Evolutionary conservation across 352 stramenopile species (phyloP), one percentile per base, ranked within the genome.

Genomic region (Pythium aphanidermatum): DNA sequence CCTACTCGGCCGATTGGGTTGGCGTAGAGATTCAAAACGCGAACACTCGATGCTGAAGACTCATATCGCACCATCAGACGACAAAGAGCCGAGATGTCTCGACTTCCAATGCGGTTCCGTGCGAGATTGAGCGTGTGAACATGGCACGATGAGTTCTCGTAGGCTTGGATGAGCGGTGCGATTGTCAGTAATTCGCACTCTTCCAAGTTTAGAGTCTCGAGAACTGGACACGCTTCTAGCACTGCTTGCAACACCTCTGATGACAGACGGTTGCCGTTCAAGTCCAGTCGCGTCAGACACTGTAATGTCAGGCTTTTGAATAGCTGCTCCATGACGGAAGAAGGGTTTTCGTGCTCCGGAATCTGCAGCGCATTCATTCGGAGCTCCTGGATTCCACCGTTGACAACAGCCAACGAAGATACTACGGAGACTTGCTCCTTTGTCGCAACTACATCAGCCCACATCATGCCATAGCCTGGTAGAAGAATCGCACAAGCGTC

Each of bases 121-220:
- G 55, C 40, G 13, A 70, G 36, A 21, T 78, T 62, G 3, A 83
- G 51, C 9, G 51, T 57, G 26, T 52, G 24, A 4, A 83, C 41
- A 5, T 26, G 33, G 26, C 63, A 77, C 5, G 34, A 21, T 1
- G 40, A 50, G 9, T 16, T 4, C 14, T 37, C 29, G 46, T 70
- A 74, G 2, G 46, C 53, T 3, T 42, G 38, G 5, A 68, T 43
- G 11, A 83, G 51, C 37, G 63, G 39, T 11, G 17, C 17, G 16
- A 80, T 67, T 14, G 58, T 54, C 5, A 25, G 27, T 14, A 83
- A 39, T 40, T 65, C 55, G 45, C 70, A 83, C 3, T 36, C 44
- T 36, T 65, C 60, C 20, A 80, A 11, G 46, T 75, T 63, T n/a
- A 83, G 39, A 17, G 53, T 24, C 21, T 32, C 24, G 13, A 83